Conservation (phyloP, 441 rosid species). For the Rhodomyrtus psidioides region DNA sequence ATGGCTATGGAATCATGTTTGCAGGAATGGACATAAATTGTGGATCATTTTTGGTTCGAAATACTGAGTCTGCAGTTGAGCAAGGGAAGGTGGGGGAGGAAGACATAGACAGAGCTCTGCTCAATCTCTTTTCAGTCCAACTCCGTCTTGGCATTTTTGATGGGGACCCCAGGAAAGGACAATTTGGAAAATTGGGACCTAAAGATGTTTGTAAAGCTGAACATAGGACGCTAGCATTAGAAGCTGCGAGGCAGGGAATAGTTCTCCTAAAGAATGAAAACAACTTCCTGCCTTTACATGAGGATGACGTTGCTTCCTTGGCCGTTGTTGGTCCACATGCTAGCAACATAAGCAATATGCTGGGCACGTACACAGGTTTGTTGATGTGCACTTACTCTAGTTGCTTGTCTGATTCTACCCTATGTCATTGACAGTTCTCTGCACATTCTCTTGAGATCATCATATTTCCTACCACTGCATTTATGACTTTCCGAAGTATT, state of each 20-base stretch:
- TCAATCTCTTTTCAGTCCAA: slow-evolving; percentile 52
- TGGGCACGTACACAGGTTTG: slow-evolving; percentile 59
- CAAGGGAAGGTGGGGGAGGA: slow-evolving; percentile 47
- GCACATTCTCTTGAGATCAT: not conserved
- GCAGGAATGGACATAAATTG: slow-evolving; percentile 59
- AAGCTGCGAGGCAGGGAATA: slow-evolving; percentile 63
- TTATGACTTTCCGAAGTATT: not conserved
- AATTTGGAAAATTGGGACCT: slow-evolving; percentile 41
- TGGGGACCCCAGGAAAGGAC: slow-evolving; percentile 51
- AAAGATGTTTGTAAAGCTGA: slow-evolving; percentile 37
- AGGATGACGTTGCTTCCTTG: slow-evolving; percentile 33
- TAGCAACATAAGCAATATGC: slow-evolving; percentile 32
- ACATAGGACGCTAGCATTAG: slow-evolving; percentile 47
- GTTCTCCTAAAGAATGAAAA: slow-evolving; percentile 60
- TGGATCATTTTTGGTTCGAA: slow-evolving; percentile 50
- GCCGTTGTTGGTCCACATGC: slow-evolving; percentile 67
- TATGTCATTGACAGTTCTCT: not conserved
- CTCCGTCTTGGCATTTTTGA: slow-evolving; percentile 63
- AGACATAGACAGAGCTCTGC: slow-evolving; percentile 46
- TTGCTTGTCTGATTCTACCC: not conserved
- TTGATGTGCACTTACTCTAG: not conserved
- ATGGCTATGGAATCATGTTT: not conserved
- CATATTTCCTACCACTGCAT: not conserved
- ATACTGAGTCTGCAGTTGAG: slow-evolving; percentile 50
- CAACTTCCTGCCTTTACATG: slow-evolving; percentile 42